These are phyloP conservation scores for Pestalotiopsis sp. DNA, from an alignment of 2,329 filamentous ascomycete genomes.

Conservation along the genomic window DNA sequence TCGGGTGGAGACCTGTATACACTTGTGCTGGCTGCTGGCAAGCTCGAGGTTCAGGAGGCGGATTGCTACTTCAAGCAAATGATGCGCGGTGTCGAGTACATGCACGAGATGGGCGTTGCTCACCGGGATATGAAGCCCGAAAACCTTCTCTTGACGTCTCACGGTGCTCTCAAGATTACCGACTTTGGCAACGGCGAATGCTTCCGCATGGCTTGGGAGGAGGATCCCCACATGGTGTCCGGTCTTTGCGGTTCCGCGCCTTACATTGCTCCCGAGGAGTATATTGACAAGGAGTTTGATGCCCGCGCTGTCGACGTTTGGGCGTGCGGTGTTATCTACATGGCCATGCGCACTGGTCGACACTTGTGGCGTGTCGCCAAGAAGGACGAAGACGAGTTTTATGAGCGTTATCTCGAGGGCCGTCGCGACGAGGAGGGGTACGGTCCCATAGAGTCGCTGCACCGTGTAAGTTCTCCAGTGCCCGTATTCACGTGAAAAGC, in stretches of 20 bases:
- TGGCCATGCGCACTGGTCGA: constrained; percentile 97
- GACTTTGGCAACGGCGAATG: constrained; percentile 99
- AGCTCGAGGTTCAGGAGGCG: constrained; percentile 88
- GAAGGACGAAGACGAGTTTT: constrained; percentile 97
- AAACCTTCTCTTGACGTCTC: constrained; percentile 90
- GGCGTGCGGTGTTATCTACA: constrained; percentile 99
- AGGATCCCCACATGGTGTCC: constrained; percentile 96
- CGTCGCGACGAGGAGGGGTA: constrained; percentile 94
- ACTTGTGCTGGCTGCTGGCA: constrained; percentile 85
- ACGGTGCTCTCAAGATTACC: constrained; percentile 93
- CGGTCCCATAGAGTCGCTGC: constrained; percentile 91
- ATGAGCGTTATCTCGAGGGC: constrained; percentile 89
- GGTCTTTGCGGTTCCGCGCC: constrained; percentile 95
- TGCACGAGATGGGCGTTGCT: constrained; percentile 98
- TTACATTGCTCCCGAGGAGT: constrained; percentile 97
- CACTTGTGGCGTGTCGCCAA: constrained; percentile 97
- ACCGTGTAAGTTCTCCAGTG: constrained; percentile 70
- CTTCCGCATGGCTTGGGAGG: constrained; percentile 99
- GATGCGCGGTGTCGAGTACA: constrained; percentile 98
- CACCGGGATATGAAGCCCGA: constrained; percentile 97
- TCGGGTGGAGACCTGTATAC: constrained; percentile 96
- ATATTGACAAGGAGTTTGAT: constrained; percentile 93
- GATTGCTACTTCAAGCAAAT: constrained; percentile 99
- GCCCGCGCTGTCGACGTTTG: constrained; percentile 97
- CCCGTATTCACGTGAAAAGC: not conserved